phyloP scores from a whole-genome alignment of 495 filamentous ascomycete genomes.

The Penicillium salamii region DNA sequence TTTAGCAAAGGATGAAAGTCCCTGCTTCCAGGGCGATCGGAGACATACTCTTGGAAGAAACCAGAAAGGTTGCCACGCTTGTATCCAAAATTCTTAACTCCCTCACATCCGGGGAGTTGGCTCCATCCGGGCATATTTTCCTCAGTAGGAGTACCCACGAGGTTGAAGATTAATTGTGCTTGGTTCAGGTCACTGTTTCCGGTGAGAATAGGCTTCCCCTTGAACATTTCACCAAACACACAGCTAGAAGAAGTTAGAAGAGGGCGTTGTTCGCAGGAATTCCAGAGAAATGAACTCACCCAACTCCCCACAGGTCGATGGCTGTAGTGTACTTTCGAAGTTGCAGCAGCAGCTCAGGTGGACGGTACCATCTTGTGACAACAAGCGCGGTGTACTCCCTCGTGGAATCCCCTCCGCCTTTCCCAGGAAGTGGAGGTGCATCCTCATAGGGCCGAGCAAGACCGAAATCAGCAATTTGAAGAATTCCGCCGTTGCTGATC shows the following conservation, averaged over 20 bases:
- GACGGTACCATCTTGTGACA: conserved; percentile 95
- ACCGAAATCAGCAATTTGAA: conserved; percentile 98
- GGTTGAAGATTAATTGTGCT: conserved; percentile 82
- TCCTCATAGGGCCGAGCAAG: conserved; percentile 93
- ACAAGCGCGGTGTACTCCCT: conserved; percentile 93
- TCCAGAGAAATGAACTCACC: conserved; percentile 50
- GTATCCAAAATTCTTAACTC: conserved; percentile 60
- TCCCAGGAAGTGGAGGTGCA: conserved; percentile 69
- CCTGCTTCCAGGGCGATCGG: too few relatives aligned
- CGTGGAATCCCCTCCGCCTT: conserved; percentile 78
- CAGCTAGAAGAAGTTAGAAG: conserved; percentile 52
- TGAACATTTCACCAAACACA: conserved; percentile 98
- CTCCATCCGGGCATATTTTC: conserved; percentile 93
- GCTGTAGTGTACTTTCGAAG: conserved; percentile 88
- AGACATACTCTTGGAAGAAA: conserved; percentile 73
- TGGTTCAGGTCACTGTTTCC: conserved; percentile 89
- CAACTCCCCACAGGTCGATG: conserved; percentile 98
- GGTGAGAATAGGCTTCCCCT: conserved; percentile 86
- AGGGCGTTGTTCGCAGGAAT: neutral
- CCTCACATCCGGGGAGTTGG: conserved; percentile 75
- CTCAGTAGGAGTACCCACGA: conserved; percentile 89
- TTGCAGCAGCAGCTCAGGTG: conserved; percentile 87
- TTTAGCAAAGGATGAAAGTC: too few relatives aligned
- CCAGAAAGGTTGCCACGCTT: conserved; percentile 64
- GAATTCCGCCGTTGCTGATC: conserved; percentile 89